Base-by-base conservation (phyloP, 1,284 basidiomycete species). In the Ceratobasidium sp. region DNA sequence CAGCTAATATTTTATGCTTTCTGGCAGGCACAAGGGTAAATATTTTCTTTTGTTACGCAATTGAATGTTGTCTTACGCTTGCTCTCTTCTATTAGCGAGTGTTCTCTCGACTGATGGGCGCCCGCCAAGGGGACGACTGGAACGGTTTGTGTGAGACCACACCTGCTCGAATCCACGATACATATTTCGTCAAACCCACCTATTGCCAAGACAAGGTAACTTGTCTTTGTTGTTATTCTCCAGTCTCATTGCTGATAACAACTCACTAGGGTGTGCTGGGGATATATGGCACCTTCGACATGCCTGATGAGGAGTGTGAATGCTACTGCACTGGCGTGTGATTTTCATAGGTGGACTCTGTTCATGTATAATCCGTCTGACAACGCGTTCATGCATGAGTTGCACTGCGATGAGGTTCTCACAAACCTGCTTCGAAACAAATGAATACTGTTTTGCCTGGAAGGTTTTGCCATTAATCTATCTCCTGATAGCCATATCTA, bases 191-290 rank as follows among this genome's bases (percentile, higher is more conserved):
- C 8, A 26, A 9, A n/a, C 55, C 67, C 30, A 54, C 54, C 2
- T 70, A 70, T 35, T 70, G 67, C 21, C 54, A 70, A 26, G 55
- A 70, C 44, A 70, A 70, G 44, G 67, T 70, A 18, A 21, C 41
- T 38, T 35, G 3, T 41, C n/a, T 6, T 41, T 18, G 32, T 21
- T 23, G 26, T n/a, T 23, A 13, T 8, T 6, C 6, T 18, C 55
- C 23, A 21, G 35, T 14, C 1, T 58, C 23, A 41, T 41, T 58
- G 35, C 11, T 38, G 35, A 38, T 38, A n/a, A n/a, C 28, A 26
- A 11, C 5, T 54, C 14, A 8, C 16, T 26, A 70, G 67, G 67
- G 67, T 38, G 23, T 70, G 2, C 21, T 43, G 18, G 67, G 67
- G 7, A 70, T 70, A 21, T 70, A 58, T 23, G 67, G 67, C 13